Evolutionary conservation across 306 rosid species (phyloP).

Genomic region (Cicer arietinum): DNA sequence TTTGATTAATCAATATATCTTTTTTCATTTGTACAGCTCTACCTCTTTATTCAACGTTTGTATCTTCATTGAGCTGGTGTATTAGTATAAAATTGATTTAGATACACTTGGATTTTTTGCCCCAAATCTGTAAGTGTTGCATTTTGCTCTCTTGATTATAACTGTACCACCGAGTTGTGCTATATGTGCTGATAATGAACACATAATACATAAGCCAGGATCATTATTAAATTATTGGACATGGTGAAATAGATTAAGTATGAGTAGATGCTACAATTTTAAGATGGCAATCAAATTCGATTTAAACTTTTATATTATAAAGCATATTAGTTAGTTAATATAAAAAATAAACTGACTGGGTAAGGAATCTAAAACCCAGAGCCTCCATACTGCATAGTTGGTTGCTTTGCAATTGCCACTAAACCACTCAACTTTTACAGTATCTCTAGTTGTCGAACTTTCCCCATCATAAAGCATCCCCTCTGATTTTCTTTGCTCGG

Average conservation of each 20-base stretch:
- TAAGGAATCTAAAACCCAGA: too few species aligned
- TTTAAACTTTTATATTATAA: neutral
- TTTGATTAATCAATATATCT: conserved; percentile 14
- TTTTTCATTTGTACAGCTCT: conserved; percentile 39
- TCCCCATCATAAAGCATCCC: too few species aligned
- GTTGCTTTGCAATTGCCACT: too few species aligned
- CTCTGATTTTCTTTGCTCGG: too few species aligned
- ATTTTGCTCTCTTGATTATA: conserved; percentile 12
- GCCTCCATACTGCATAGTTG: too few species aligned
- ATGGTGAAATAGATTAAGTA: neutral
- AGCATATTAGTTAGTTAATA: neutral
- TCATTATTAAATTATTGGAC: neutral
- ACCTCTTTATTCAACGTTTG: conserved; percentile 4
- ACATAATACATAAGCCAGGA: neutral
- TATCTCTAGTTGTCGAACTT: too few species aligned
- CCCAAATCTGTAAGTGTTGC: conserved; percentile 20
- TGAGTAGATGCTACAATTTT: neutral
- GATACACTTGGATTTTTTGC: conserved; percentile 16
- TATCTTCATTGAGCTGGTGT: conserved; percentile 8
- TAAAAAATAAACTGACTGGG: too few species aligned
- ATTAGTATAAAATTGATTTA: conserved; percentile 13
- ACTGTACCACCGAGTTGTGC: neutral
- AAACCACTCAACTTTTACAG: too few species aligned
- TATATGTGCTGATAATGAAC: conserved; percentile 30
- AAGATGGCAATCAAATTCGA: neutral